A percentile compares a stretch with the other conserved stretches of the same genome.
Evolutionary conservation across 345 rosid species (phyloP).

Genomic region (Arabis alpina): DNA sequence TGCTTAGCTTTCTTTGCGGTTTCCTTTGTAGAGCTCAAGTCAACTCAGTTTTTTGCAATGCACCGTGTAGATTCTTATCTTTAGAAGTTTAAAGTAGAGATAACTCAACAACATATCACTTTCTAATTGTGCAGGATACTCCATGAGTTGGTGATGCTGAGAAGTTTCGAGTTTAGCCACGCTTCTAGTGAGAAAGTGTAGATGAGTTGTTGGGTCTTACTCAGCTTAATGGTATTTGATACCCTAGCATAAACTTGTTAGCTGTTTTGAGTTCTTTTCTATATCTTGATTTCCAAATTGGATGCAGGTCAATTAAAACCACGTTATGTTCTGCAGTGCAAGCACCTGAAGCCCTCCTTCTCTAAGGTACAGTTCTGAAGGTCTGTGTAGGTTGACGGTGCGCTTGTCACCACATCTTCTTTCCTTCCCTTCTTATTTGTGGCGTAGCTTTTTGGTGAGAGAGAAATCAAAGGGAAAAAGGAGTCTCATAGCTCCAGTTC

Average conservation of each 20-base stretch:
- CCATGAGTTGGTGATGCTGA: constrained; percentile 74
- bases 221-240: constrained; percentile 58
- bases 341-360: no score
- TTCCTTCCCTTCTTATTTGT: constrained; percentile 27
- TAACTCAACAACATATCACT: no score
- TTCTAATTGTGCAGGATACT: constrained; percentile 57
- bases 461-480: not conserved
- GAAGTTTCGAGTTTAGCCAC: constrained; percentile 69
- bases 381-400: no score
- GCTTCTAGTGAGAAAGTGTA: constrained; percentile 59
- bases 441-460: constrained; percentile 42
- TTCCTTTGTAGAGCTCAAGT: constrained; percentile 50
- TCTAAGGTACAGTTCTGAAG: no score
- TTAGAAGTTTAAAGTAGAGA: no score
- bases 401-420: not conserved
- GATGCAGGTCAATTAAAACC: constrained; percentile 69
- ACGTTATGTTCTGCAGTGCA: constrained; percentile 66
- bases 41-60: no score
- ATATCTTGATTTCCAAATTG: constrained; percentile 24
- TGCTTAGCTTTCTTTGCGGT: not conserved
- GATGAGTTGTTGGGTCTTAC: constrained; percentile 64
- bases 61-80: no score
- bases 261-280: not conserved
- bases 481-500: constrained; percentile 30
- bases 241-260: not conserved